Base-by-base conservation (phyloP, 2,329 filamentous ascomycete species). In the Lachnellula cervina region DNA sequence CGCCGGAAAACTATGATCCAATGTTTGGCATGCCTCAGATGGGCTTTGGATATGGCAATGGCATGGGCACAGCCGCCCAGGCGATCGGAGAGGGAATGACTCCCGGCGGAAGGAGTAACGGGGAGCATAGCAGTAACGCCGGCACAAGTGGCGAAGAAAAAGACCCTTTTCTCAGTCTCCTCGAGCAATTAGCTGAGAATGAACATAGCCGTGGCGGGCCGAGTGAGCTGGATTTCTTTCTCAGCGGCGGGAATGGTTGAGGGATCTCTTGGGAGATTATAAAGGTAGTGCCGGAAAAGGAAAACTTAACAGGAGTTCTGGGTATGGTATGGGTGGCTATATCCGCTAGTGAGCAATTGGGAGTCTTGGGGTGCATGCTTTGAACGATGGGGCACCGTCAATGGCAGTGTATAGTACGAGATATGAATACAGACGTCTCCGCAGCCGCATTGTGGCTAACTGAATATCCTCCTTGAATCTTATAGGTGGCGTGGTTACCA, bases 161-260 rank as follows among this genome's bases (percentile, higher is more conserved):
- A 64, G 90, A 94, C 66, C 89, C 89, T 0, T 94, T 95, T 67
- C 71, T 94, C 42, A 88, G 82, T 59, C 72, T 94, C 43, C 74
- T 94, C 37, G 89, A 94, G 69, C 89, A 94, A 72, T 77, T 94
- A 56, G 89, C 89, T 0, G 89, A 94, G 71, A 91, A 90, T 65
- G 89, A 93, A 71, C 81, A 88, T 52, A 77, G 78, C 43, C 76
- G 81, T 51, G 88, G 86, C 0, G 81, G 84, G 9, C 87, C 86
- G 13, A 86, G 80, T 61, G 89, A 93, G 67, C 73, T 94, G 64
- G 89, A 93, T 69, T 92, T 90, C 72, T 92, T 92, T 66, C 73
- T 92, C 50, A 62, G 65, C 49, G 67, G 66, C 6, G 62, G 63
- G 17, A 51, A 37, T 21, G 28, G 40, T 37, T 57, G 25, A 47